Evolutionary conservation across 2,329 filamentous ascomycete genomes (phyloP).

Genomic region (Aschersonia sp.): DNA sequence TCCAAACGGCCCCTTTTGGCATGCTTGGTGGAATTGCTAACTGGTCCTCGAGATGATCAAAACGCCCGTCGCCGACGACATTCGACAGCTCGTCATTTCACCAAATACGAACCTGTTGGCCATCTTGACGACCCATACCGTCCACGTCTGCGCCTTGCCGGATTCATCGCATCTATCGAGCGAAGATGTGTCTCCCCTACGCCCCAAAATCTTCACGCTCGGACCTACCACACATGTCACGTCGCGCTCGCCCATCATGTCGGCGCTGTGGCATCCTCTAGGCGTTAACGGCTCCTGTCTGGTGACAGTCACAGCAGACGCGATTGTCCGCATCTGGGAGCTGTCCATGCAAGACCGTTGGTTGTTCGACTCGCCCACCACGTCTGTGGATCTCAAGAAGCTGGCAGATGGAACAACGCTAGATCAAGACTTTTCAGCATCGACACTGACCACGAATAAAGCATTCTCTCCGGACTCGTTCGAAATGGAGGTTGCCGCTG

Average conservation of each 20-base stretch:
- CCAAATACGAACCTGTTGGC: conserved; percentile 72
- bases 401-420: conserved; percentile 69
- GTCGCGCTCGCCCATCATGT: conserved; percentile 65
- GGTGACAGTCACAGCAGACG: conserved; percentile 78
- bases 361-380: conserved; percentile 71
- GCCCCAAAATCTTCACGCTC: conserved; percentile 78
- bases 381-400: conserved; percentile 80
- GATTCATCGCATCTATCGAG: conserved; percentile 62
- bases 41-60: conserved; percentile 48
- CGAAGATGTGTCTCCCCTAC: conserved; percentile 52
- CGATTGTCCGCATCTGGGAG: conserved; percentile 83
- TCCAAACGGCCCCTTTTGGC: too few species aligned
- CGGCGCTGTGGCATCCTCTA: conserved; percentile 83
- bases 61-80: conserved; percentile 64
- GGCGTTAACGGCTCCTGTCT: conserved; percentile 69
- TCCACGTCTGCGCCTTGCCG: conserved; percentile 77
- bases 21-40: too few species aligned
- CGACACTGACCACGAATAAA: conserved; percentile 57
- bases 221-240: conserved; percentile 86
- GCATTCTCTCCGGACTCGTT: conserved; percentile 79
- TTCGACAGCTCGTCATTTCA: conserved; percentile 73
- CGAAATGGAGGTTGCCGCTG: conserved; percentile 87
- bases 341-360: conserved; percentile 69
- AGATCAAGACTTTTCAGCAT: conserved; percentile 72
- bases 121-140: conserved; percentile 72